Conservation (phyloP, 192 early-diverging fungal species). For the Helicostylum pulchrum region DNA sequence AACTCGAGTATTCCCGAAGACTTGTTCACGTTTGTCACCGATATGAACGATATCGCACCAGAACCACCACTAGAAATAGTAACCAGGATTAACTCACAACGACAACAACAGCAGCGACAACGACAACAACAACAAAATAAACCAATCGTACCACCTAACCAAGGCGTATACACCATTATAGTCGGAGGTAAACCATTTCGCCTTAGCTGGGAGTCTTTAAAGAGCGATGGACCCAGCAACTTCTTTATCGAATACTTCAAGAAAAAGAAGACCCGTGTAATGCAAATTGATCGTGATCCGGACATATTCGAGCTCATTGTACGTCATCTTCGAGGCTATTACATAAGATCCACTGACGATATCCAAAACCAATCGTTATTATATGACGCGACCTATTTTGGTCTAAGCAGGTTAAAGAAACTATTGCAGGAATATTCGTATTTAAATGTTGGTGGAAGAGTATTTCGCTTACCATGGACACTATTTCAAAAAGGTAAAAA, state of each 20-base stretch:
- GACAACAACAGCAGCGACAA: background rate
- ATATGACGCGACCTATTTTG: slow-evolving; percentile 47
- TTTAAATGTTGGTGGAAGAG: slow-evolving; percentile 52
- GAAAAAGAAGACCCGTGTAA: slow-evolving; percentile 8
- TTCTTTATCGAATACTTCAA: slow-evolving; percentile 34
- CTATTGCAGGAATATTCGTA: slow-evolving; percentile 39
- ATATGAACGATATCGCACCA: background rate
- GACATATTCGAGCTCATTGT: slow-evolving; percentile 51
- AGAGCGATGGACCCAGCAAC: slow-evolving; percentile 44
- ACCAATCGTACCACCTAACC: too few species aligned
- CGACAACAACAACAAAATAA: background rate
- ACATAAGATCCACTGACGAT: slow-evolving; percentile 41
- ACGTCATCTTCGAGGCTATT: slow-evolving; percentile 54
- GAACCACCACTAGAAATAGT: too few species aligned
- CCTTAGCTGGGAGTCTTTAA: slow-evolving; percentile 36
- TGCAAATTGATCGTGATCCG: slow-evolving; percentile 54
- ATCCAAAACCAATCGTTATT: slow-evolving; percentile 40
- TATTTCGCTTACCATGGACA: slow-evolving; percentile 47
- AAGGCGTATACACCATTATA: slow-evolving; percentile 23
- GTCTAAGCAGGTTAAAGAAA: slow-evolving; percentile 37
- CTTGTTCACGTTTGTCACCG: slow-evolving; percentile 17
- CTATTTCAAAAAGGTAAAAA: slow-evolving; percentile 43
- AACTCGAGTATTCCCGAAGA: slow-evolving; percentile 6
- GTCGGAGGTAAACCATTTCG: slow-evolving; percentile 31
- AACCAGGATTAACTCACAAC: too few species aligned